Evolutionary conservation across 2,329 filamentous ascomycete genomes (phyloP).

Genomic region (Pseudogymnoascus sp.): DNA sequence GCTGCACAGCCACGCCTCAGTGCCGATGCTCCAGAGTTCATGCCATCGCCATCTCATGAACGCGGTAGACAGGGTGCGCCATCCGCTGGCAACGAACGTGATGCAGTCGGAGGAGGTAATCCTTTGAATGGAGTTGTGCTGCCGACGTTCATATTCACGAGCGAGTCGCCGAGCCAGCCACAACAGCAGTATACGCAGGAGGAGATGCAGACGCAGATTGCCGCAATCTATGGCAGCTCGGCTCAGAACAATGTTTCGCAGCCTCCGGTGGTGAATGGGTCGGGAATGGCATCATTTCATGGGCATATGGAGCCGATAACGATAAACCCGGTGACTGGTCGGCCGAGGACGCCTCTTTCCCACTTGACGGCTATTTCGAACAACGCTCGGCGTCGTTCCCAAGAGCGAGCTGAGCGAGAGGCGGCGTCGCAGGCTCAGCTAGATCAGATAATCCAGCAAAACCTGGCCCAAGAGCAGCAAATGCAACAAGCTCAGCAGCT

Average conservation of each 20-base stretch:
- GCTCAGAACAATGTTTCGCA: background rate
- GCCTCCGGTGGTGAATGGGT: background rate
- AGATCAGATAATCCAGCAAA: background rate
- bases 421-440: background rate
- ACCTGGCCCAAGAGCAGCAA: background rate
- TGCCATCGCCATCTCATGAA: background rate
- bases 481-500: background rate
- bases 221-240: background rate
- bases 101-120: background rate
- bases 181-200: conserved; percentile 1
- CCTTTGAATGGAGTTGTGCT: background rate
- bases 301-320: conserved; percentile 6
- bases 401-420: conserved; percentile 4
- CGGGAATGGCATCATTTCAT: background rate
- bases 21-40: background rate
- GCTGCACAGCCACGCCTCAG: background rate
- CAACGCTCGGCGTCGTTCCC: conserved; percentile 4
- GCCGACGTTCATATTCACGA: background rate
- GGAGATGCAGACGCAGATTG: background rate
- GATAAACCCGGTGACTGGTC: background rate
- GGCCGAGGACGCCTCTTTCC: background rate
- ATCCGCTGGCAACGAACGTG: background rate
- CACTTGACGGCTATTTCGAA: background rate
- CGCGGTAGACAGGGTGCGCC: background rate
- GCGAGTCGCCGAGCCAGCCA: background rate